These are phyloP conservation scores for Holtermanniella nyarrowii DNA, from an alignment of 768 basidiomycete species.

Conservation along the genomic window DNA sequence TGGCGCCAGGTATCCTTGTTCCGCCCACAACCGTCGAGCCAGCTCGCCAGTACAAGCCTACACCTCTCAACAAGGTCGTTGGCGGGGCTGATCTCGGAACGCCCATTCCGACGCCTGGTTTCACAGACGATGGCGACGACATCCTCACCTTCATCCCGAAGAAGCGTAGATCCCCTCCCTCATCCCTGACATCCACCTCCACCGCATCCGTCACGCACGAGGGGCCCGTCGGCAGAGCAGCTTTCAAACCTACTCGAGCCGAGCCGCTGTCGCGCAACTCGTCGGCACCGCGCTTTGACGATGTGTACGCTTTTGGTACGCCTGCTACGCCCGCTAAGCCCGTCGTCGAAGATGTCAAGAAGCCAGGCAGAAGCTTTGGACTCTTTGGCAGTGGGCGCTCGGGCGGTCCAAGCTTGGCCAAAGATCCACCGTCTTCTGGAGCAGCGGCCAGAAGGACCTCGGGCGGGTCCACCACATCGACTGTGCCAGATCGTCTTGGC, in stretches of 20 bases:
- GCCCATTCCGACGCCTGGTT: background rate
- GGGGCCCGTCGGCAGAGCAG: constrained; percentile 14
- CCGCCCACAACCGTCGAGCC: constrained; percentile 28
- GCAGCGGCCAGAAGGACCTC: constrained; percentile 26
- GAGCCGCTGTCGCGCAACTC: constrained; percentile 16
- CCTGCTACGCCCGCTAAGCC: background rate
- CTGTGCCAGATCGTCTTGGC: background rate
- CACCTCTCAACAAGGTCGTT: constrained; percentile 17
- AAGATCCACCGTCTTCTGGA: background rate
- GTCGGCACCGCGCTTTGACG: constrained; percentile 26
- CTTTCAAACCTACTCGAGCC: constrained; percentile 27
- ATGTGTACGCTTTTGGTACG: constrained; percentile 2
- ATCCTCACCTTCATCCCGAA: constrained; percentile 64
- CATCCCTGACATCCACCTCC: constrained; percentile 4
- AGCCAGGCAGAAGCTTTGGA: background rate
- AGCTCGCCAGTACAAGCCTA: constrained; percentile 21
- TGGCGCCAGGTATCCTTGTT: constrained; percentile 10
- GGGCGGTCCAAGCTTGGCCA: background rate
- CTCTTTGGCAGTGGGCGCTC: background rate
- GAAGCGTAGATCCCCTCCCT: constrained; percentile 38
- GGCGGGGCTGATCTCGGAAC: constrained; percentile 30
- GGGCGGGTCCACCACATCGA: background rate
- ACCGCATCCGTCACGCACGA: constrained; percentile 17
- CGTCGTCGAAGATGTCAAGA: constrained; percentile 25
- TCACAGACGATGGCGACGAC: constrained; percentile 24